Percentiles rank a stretch among this genome's conserved stretches.
These are phyloP conservation scores for Phytophthora hybrid DNA, from an alignment of 352 stramenopile species.

Conservation along the genomic window DNA sequence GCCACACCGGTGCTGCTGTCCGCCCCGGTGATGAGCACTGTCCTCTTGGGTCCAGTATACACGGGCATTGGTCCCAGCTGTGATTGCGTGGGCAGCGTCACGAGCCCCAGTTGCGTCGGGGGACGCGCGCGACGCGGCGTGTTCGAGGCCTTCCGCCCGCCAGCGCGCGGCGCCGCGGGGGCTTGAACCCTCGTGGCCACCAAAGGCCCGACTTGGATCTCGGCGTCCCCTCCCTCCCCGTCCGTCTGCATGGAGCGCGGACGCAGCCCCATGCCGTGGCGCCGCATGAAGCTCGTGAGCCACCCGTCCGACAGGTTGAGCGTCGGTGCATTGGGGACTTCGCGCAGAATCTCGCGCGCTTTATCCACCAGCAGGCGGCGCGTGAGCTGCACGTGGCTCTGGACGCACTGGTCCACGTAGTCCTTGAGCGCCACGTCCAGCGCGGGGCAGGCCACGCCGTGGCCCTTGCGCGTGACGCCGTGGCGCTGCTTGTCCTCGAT, in stretches of 20 bases:
- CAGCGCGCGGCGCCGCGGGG: neutral
- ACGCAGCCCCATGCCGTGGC: conserved; percentile 37
- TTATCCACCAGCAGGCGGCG: conserved; percentile 30
- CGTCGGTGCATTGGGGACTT: conserved; percentile 32
- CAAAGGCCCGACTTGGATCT: conserved; percentile 21
- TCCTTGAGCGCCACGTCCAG: conserved; percentile 27
- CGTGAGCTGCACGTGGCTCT: conserved; percentile 33
- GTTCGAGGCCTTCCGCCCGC: conserved; percentile 8
- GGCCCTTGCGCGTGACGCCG: conserved; percentile 38
- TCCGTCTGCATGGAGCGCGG: conserved; percentile 36
- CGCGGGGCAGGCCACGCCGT: conserved; percentile 36
- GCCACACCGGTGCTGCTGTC: conserved; percentile 47
- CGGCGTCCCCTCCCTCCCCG: conserved; percentile 24
- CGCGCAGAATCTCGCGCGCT: conserved; percentile 31
- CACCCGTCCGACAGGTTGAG: conserved; percentile 41
- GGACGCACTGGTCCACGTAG: conserved; percentile 31
- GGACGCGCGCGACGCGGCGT: conserved; percentile 10
- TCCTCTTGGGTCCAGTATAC: conserved; percentile 41
- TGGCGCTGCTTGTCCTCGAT: conserved; percentile 42
- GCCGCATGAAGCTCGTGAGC: conserved; percentile 44
- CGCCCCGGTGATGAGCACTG: conserved; percentile 60
- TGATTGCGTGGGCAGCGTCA: conserved; percentile 4
- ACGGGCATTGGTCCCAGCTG: conserved; percentile 4
- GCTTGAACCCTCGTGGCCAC: conserved; percentile 5
- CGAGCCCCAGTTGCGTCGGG: conserved; percentile 23